These are phyloP conservation scores for Tillandsia fasciculata DNA, from an alignment of 176 grass and related monocot species.

Conservation along the genomic window DNA sequence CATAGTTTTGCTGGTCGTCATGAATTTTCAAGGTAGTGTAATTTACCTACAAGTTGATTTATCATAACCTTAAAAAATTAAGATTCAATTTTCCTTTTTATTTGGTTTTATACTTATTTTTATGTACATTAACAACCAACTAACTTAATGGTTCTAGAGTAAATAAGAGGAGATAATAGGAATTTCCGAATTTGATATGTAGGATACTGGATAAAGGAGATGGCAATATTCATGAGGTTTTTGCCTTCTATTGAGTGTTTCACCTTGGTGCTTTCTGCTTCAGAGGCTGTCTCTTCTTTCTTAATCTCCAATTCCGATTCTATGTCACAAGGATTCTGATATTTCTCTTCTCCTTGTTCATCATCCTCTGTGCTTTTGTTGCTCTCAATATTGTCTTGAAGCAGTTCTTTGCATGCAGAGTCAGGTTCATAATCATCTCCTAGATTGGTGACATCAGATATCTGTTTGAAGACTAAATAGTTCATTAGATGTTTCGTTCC, in stretches of 20 bases:
- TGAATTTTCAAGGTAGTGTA: no score
- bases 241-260: neutral
- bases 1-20: no score
- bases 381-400: neutral
- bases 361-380: neutral
- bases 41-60: no score
- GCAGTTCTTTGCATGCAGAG: neutral
- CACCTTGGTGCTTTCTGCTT: neutral
- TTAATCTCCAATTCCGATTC: neutral
- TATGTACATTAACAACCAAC: no score
- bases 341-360: neutral
- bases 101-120: no score
- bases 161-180: no score
- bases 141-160: no score
- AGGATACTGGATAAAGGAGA: neutral
- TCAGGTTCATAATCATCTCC: neutral
- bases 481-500: neutral
- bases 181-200: neutral
- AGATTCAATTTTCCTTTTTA: no score
- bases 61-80: no score
- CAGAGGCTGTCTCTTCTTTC: neutral
- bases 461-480: neutral
- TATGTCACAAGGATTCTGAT: neutral
- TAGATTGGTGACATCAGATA: neutral
- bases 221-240: neutral